Percentiles rank a stretch among this genome's conserved stretches.
phyloP scores from a whole-genome alignment of 306 rosid species.

The Castanospermum australe region DNA sequence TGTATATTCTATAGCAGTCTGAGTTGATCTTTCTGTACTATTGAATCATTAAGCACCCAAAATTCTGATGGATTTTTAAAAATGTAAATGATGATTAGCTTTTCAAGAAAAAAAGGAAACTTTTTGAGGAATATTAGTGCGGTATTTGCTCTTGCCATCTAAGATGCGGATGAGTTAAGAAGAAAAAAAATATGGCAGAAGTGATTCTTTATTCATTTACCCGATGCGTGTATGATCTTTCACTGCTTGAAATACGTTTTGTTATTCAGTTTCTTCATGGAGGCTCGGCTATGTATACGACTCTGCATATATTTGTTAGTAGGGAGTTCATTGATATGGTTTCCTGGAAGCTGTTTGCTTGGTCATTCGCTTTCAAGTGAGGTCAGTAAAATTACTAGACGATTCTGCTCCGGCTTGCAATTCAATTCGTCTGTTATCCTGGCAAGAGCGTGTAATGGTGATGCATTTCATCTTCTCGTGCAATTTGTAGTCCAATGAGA shows the following conservation, averaged over 20 bases:
- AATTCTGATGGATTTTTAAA: not conserved
- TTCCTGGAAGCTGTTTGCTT: slow-evolving; percentile 40
- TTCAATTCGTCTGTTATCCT: not conserved
- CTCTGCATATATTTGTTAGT: slow-evolving; percentile 29
- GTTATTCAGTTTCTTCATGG: slow-evolving; percentile 43
- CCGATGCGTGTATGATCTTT: not conserved
- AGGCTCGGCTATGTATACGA: slow-evolving; percentile 15
- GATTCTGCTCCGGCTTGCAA: not conserved
- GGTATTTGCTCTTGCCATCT: not conserved
- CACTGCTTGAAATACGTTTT: not conserved
- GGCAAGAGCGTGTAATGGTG: not conserved
- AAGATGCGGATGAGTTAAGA: not conserved
- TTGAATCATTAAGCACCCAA: too few relatives aligned
- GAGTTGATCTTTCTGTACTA: not conserved
- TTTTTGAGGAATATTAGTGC: not conserved
- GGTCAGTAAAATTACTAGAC: slow-evolving; percentile 43
- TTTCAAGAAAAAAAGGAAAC: not conserved
- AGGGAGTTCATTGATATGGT: slow-evolving; percentile 38
- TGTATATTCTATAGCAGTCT: not conserved
- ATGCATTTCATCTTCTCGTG: not conserved
- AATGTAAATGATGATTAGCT: not conserved
- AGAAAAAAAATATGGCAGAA: not conserved
- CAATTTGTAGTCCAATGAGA: not conserved
- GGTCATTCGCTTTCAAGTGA: slow-evolving; percentile 37
- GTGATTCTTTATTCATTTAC: not conserved